These are phyloP conservation scores for Ascochyta clinopodiicola DNA, from an alignment of 2,329 filamentous ascomycete species.

Conservation along the genomic window DNA sequence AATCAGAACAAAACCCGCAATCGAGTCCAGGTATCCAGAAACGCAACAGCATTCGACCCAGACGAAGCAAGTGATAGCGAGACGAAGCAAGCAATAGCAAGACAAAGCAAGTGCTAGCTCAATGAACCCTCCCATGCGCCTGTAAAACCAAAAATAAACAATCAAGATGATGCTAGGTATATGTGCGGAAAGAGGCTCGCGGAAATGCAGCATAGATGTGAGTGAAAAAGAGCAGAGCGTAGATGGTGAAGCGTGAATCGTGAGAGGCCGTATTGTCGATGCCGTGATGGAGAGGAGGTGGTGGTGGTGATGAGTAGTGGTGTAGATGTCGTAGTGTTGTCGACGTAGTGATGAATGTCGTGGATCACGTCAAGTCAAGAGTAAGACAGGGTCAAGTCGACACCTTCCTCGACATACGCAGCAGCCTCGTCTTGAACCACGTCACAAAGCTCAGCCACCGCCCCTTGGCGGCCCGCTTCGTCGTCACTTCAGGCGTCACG, in stretches of 20 bases:
- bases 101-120: neutral
- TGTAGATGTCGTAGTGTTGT: no score
- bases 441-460: constrained; percentile 63
- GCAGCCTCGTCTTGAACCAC: constrained; percentile 62
- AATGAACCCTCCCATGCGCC: no score
- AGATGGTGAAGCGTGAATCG: constrained; percentile 11
- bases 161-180: constrained; percentile 18
- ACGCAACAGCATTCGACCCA: no score
- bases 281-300: constrained; percentile 27
- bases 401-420: constrained; percentile 52
- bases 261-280: constrained; percentile 15
- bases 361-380: no score
- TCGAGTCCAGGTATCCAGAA: no score
- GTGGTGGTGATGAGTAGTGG: neutral
- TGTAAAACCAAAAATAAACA: no score
- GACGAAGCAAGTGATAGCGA: neutral
- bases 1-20: no score
- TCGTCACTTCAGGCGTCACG: constrained; percentile 38
- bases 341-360: no score
- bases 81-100: neutral
- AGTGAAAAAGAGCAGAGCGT: neutral
- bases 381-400: neutral
- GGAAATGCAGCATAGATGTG: constrained; percentile 28
- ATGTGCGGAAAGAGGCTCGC: constrained; percentile 25
- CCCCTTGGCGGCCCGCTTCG: constrained; percentile 47